A percentile compares a stretch with the other conserved stretches of the same genome.
Evolutionary conservation across 257 asterid species (phyloP).

Genomic region (Capsicum baccatum): DNA sequence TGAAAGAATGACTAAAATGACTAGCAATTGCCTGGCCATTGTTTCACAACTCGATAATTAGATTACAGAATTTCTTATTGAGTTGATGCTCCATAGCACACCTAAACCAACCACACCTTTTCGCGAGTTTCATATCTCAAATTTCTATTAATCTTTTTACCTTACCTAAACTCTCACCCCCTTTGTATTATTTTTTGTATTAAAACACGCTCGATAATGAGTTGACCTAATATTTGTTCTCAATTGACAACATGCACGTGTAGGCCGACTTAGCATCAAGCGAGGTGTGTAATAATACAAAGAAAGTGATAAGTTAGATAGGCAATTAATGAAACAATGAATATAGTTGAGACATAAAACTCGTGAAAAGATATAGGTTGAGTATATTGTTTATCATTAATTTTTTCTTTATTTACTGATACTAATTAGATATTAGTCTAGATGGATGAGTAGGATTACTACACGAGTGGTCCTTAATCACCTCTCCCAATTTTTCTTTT

Average conservation of each 20-base stretch:
- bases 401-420: not conserved
- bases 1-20: slow-evolving; percentile 37
- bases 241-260: not conserved
- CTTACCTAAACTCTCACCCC: not conserved
- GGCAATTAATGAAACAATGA: not conserved
- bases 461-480: not conserved
- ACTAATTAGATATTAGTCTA: not conserved
- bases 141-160: not conserved
- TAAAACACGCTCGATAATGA: not conserved
- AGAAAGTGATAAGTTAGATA: not conserved
- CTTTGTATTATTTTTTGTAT: not conserved
- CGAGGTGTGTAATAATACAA: not conserved
- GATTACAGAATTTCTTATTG: not conserved
- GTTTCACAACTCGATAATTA: slow-evolving; percentile 27
- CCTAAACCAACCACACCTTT: not conserved
- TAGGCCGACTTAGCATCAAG: not conserved
- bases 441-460: not conserved
- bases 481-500: not conserved
- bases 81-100: not conserved
- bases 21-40: slow-evolving; percentile 39
- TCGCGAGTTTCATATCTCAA: not conserved
- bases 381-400: not conserved
- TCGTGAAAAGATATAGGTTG: not conserved
- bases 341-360: not conserved
- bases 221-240: not conserved